phyloP scores from a whole-genome alignment of 345 rosid genomes.

The Sonneratia alba region DNA sequence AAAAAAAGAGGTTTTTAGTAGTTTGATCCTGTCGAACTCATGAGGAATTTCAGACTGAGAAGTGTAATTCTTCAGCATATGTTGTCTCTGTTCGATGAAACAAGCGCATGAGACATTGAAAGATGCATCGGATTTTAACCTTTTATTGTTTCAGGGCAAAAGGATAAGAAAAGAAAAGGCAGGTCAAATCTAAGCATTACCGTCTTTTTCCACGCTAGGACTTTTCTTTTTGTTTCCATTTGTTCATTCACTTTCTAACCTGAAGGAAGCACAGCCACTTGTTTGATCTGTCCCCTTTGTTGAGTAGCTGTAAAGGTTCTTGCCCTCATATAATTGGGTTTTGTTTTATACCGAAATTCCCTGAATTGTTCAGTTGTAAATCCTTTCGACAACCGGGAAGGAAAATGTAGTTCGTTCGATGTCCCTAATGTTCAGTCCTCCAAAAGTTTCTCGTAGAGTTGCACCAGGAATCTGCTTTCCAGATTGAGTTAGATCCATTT shows the following conservation, averaged over 20 bases:
- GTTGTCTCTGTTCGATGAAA: background rate
- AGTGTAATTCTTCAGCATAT: background rate
- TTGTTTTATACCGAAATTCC: background rate
- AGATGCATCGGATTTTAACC: constrained; percentile 3
- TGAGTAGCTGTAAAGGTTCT: constrained; percentile 3
- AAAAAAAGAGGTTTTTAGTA: background rate
- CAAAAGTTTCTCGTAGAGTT: background rate
- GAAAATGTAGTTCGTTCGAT: background rate
- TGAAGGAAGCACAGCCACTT: constrained; percentile 10
- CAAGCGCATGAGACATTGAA: constrained; percentile 5
- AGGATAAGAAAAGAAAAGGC: background rate
- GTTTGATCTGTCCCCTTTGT: background rate
- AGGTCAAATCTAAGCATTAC: constrained; percentile 7
- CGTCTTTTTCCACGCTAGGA: constrained; percentile 9
- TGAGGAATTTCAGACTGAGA: background rate
- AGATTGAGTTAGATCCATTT: no score
- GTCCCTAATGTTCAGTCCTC: background rate
- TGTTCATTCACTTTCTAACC: constrained; percentile 6
- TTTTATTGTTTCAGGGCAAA: constrained; percentile 10
- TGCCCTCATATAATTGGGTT: background rate
- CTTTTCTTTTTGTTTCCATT: constrained; percentile 14
- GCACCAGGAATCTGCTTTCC: background rate
- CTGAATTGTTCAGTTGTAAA: background rate
- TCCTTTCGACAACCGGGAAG: no score
- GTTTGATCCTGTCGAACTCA: background rate